Base-by-base conservation (phyloP, 495 filamentous ascomycete species). In the Penicillium manginii region DNA sequence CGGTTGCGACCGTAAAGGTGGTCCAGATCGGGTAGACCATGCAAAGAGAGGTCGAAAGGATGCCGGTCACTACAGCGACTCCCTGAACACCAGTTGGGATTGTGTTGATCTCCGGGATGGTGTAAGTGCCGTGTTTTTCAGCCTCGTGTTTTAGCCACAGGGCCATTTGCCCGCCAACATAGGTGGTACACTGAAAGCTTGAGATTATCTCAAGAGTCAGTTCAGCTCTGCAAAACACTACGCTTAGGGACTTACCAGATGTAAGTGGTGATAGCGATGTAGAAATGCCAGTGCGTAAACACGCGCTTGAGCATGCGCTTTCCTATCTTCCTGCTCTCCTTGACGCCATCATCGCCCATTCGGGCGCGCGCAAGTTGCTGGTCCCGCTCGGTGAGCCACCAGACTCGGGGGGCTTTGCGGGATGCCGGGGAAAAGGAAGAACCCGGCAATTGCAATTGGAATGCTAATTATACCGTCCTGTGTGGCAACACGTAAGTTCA, bases 351-450 rank as follows among this genome's bases (percentile, higher is more conserved):
- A 29, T 37, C 35, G 35, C 35, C 35, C 68, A 71, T 71, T 22
- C 65, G 55, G 33, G 59, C 52, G 10, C 65, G 39, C 10, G 67
- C 67, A 33, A 71, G 51, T 0, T 57, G 0, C 31, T 68, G 68
- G 18, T 71, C 68, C 33, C 62, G 49, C 40, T 71, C 54, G 4
- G 63, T 65, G 10, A 52, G 66, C 65, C 66, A 71, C 68, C 68
- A 71, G 2, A 62, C 63, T 42, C 62, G 65, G 19, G 19, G 54
- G 37, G 3, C 64, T 58, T 48, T 70, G 59, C 0, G 67, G 67
- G 6, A 70, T 40, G n/a, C 64, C 62, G 0, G 84, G 83, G 50
- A 84, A 81, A 52, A 85, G 66, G 39, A 84, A 73, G 59, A 78
- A 85, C 3, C 82, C 81, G 3, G 79, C 75, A 19, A 86, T 37